A percentile compares a stretch with the other conserved stretches of the same genome.
These are phyloP conservation scores for Tanacetum coccineum DNA, from an alignment of 129 eudicot species.

Conservation along the genomic window DNA sequence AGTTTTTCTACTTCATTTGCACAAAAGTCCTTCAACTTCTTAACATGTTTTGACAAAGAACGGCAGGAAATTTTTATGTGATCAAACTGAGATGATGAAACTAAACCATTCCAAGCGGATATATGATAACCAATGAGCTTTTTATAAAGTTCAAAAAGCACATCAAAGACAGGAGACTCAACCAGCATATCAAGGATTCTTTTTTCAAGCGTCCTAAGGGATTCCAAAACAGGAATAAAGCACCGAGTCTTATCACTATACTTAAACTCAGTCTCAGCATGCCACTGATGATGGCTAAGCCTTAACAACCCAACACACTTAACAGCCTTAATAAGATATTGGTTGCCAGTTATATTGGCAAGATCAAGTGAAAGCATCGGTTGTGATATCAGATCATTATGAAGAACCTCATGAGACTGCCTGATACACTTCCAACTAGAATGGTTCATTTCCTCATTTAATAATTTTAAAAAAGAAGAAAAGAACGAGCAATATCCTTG, in stretches of 20 bases:
- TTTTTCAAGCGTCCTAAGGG: slow-evolving; percentile 53
- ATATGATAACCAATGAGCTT: slow-evolving; percentile 67
- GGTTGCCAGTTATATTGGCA: slow-evolving; percentile 30
- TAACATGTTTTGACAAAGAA: slow-evolving; percentile 44
- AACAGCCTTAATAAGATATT: slow-evolving; percentile 46
- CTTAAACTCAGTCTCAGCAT: slow-evolving; percentile 37
- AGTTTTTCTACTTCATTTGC: slow-evolving; percentile 51
- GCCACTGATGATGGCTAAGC: slow-evolving; percentile 75
- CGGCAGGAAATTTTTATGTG: slow-evolving; percentile 55
- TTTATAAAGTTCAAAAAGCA: slow-evolving; percentile 40
- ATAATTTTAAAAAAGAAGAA: slow-evolving; percentile 30
- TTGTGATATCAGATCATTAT: slow-evolving; percentile 23
- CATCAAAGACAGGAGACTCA: slow-evolving; percentile 56
- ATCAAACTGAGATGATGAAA: slow-evolving; percentile 44
- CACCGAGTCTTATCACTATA: slow-evolving; percentile 28
- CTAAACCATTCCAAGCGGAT: slow-evolving; percentile 57
- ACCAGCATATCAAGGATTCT: slow-evolving; percentile 56
- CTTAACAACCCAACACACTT: slow-evolving; percentile 52
- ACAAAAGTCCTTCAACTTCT: slow-evolving; percentile 45
- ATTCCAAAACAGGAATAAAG: slow-evolving; percentile 40
- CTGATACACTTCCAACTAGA: slow-evolving; percentile 64
- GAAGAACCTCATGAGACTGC: slow-evolving; percentile 26
- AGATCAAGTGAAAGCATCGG: slow-evolving; percentile 62
- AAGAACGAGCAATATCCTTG: slow-evolving; percentile 48
- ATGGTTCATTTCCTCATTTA: slow-evolving; percentile 56